phyloP scores from a whole-genome alignment of 179 eudicot species.

The Carnegiea gigantea region DNA sequence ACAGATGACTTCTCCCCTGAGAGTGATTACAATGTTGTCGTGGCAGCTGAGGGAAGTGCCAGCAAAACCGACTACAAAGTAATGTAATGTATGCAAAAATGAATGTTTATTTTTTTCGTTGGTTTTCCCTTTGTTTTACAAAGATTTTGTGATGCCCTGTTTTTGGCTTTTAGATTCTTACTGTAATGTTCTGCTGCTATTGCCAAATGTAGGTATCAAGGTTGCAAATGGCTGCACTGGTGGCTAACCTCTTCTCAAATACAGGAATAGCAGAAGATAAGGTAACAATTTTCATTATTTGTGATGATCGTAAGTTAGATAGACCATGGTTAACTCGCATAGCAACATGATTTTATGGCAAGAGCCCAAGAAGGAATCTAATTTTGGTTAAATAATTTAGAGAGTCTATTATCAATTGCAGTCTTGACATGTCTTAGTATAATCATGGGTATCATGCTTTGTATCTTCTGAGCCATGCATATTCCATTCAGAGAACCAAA shows the following conservation, averaged over 20 bases:
- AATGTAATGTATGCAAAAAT: slow-evolving; percentile 90
- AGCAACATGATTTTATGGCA: neutral
- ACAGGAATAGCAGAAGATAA: slow-evolving; percentile 85
- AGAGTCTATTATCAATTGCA: neutral
- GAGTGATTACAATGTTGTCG: slow-evolving; percentile 64
- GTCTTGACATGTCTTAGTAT: neutral
- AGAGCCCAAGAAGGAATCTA: neutral
- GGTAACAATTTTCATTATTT: slow-evolving; percentile 34
- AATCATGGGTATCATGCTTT: neutral
- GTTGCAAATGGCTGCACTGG: slow-evolving; percentile 75
- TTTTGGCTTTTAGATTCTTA: neutral
- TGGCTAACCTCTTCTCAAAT: slow-evolving; percentile 79
- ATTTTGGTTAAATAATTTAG: neutral
- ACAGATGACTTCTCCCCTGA: slow-evolving; percentile 77
- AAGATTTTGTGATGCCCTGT: slow-evolving; percentile 5
- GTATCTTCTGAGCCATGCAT: neutral
- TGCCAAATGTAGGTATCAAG: slow-evolving; percentile 50
- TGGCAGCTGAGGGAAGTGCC: slow-evolving; percentile 70
- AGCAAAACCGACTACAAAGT: slow-evolving; percentile 93
- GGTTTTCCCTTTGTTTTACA: slow-evolving; percentile 14
- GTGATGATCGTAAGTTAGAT: neutral
- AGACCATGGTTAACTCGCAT: neutral
- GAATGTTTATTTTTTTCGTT: slow-evolving; percentile 21
- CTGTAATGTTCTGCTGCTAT: neutral
- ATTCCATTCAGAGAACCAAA: neutral